Conservation (phyloP, 495 filamentous ascomycete species). For the Neurospora terricola region DNA sequence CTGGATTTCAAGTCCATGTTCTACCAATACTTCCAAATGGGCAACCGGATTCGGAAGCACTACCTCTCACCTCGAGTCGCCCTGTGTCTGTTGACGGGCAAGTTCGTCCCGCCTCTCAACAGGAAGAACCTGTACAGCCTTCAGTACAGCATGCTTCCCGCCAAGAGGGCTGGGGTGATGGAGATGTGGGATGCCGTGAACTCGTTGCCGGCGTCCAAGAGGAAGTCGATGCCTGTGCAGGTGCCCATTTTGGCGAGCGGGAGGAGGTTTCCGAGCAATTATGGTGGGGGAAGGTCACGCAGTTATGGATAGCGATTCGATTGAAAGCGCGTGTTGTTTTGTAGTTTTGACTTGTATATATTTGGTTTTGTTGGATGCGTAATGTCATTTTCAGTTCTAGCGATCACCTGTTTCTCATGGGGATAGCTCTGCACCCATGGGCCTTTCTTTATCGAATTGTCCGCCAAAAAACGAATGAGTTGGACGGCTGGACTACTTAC, state of each 20-base stretch:
- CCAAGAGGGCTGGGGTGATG: conserved; percentile 61
- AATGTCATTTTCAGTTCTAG: neutral
- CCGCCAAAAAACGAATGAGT: too few species aligned
- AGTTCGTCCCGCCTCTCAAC: conserved; percentile 84
- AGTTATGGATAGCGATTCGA: conserved; percentile 13
- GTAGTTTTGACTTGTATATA: neutral
- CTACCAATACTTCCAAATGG: conserved; percentile 92
- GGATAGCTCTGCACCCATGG: too few species aligned
- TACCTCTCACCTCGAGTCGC: conserved; percentile 85
- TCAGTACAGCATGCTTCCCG: conserved; percentile 96
- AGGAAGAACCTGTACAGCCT: conserved; percentile 90
- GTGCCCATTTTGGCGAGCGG: conserved; percentile 19
- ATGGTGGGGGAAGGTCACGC: conserved; percentile 15
- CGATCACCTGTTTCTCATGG: too few species aligned
- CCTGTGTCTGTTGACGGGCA: conserved; percentile 77
- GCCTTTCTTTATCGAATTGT: too few species aligned
- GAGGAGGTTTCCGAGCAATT: conserved; percentile 13
- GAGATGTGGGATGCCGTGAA: conserved; percentile 72
- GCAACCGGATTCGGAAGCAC: conserved; percentile 83
- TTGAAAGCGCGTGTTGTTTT: neutral
- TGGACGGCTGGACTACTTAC: too few species aligned
- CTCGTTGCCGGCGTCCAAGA: conserved; percentile 45
- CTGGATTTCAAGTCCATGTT: conserved; percentile 89
- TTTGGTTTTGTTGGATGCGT: neutral
- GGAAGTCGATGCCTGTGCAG: conserved; percentile 12